Base-by-base conservation (phyloP, 192 early-diverging fungal genomes). In the Entophlyctis luteolus region DNA sequence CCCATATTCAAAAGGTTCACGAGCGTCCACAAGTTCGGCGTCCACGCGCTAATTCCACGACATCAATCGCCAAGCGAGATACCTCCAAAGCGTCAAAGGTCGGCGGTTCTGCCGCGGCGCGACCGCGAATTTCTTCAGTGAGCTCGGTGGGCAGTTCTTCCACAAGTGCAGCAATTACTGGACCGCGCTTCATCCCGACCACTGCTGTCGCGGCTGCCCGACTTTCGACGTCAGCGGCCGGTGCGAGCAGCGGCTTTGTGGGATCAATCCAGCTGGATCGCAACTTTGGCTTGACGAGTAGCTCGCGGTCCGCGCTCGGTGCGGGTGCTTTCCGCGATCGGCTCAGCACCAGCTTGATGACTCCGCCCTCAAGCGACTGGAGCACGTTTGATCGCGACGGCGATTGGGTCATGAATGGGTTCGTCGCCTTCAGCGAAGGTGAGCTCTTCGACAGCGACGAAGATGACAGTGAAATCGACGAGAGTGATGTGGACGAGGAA, bases 1-100 rank as follows among this genome's bases (percentile, higher is more conserved):
- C 62, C 2, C 62, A 63, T 29, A 63, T 63, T 48, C 62, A 63
- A 63, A 63, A 63, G 50, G 62, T 63, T n/a, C 62, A 63, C 25
- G 62, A 63, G 47, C 38, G 46, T 29, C 62, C 62, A 14, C 47
- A 49, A 49, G 50, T 63, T 0, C 62, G 62, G 5, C 45, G 62
- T 16, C 47, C 62, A 4, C 62, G 62, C 12, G 62, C 62, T 6
- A 63, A 63, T 16, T 63, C 62, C 2, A 49, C 6, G 12, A 50
- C 47, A 1, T n/a, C 46, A 16, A 49, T 63, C 31, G 16, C 62
- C 10, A 63, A 63, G 35, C 48, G 31, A 8, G 23, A 16, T 23
- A 22, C 22, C 50, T 23, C 10, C 50, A 22, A 28, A n/a, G 16
- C 29, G 55, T 31, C 39, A 42, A 42, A 42, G 8, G 39, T 8